Evolutionary conservation across 23 red algal species (phyloP), one percentile per base, ranked within the genome.

Genomic region (Pyropia haitanensis): DNA sequence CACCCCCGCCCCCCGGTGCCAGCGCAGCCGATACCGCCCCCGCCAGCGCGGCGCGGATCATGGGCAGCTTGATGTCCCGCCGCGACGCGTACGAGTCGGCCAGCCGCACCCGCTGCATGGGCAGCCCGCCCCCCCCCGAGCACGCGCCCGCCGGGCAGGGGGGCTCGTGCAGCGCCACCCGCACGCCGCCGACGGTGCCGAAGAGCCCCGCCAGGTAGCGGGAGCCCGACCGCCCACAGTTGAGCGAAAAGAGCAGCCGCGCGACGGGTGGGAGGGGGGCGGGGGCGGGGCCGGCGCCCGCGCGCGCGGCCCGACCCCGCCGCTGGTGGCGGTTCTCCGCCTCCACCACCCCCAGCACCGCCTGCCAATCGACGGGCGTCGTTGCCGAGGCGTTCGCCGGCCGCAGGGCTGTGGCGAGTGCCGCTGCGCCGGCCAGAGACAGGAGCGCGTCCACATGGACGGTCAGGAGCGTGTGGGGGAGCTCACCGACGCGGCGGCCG

Each of bases 211-310:
- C 32, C 27, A 90, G 44, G 52, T 90, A 90, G 34, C 39, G 32
- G 21, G 86, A 90, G n/a, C 86, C 86, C 3, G 61, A 72, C 9
- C 86, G 86, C 3, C 86, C 86, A n/a, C 58, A 64, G 58, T 90
- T 90, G 8, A 90, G 71, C 22, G 75, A 81, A 69, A 90, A 90
- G 18, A 90, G 18, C 29, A 90, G 49, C 4, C 65, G 60, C 1
- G 86, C 86, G 16, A 79, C 75, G 21, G 75, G 75, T 8, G 27
- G 1, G 17, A 46, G 4, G 4, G 39, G 39, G 4, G n/a, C n/a
- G n/a, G 39, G 39, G 4, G 39, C 10, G 39, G 39, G 7, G 10
- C 5, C 10, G 39, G 31, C 6, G 31, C 31, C 31, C 2, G 4
- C 39, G 5, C 5, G 5, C 7, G 39, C 4, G 4, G 39, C 8